Base-by-base conservation (phyloP, 2,329 filamentous ascomycete species). In the Colletotrichum endophyticum region DNA sequence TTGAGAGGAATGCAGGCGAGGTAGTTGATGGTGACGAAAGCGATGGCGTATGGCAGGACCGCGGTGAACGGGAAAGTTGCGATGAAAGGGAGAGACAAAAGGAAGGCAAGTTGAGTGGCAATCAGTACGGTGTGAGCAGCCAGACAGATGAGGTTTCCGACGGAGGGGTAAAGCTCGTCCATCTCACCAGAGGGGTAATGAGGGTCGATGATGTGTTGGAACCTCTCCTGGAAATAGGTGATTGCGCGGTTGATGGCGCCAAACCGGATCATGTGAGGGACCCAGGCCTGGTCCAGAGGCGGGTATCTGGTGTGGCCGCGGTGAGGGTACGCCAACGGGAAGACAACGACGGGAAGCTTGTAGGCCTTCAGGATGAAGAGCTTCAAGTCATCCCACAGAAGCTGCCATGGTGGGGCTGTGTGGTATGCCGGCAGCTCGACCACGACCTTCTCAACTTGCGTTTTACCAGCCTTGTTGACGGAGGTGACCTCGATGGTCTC, bases 101-200 rank as follows among this genome's bases (percentile, higher is more conserved):
- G 27, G 3, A 61, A 61, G 19, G 19, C 8, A 7, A 61, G 27
- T 61, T 61, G 57, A n/a, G 71, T 36, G n/a, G n/a, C 30, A 2
- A 74, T 49, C 16, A 74, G 67, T 2, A 74, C 13, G 13, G 39
- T 57, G 30, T 74, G 72, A 28, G 70, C 34, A 6, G 36, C 62
- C 7, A 74, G 53, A 32, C 62, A 68, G 25, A 19, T 15, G 25
- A 74, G 36, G 25, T 74, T 74, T 13, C 44, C 68, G 27, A 70
- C 59, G 25, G 72, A 74, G 5, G 72, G 72, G 67, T 74, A 74
- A 4, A 74, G 72, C 67, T 74, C 72, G 44, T 74, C 72, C 57
- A 74, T 62, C 4, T 57, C 36, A 11, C 72, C 72, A 15, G 72
- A 74, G 56, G 61, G 66, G 57, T 30, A 74, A 39, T 59, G 53